phyloP scores from a whole-genome alignment of 352 stramenopile species.

The Pseudoperonospora humuli region DNA sequence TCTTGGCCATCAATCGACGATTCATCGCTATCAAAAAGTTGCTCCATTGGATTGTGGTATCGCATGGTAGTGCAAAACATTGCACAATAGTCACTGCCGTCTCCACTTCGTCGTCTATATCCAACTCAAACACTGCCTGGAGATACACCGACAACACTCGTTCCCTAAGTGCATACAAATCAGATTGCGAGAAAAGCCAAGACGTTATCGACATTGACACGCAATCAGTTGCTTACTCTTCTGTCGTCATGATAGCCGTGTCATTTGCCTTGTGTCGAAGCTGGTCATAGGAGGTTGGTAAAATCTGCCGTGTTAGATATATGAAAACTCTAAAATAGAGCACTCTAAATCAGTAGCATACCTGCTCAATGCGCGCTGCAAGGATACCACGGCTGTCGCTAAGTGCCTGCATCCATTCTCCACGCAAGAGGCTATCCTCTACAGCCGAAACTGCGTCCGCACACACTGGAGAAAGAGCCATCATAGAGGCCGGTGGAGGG shows the following conservation, averaged over 20 bases:
- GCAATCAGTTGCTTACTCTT: constrained; percentile 15
- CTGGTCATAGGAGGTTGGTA: constrained; percentile 1
- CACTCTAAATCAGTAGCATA: background rate
- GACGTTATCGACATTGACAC: background rate
- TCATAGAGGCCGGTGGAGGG: no score
- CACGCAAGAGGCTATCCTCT: constrained; percentile 51
- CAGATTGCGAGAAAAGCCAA: background rate
- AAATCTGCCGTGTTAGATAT: background rate
- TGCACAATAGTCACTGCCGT: constrained; percentile 30
- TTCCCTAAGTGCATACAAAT: constrained; percentile 25
- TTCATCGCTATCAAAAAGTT: constrained; percentile 66
- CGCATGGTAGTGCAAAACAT: constrained; percentile 37
- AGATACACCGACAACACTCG: constrained; percentile 58
- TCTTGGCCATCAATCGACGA: constrained; percentile 19
- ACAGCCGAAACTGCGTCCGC: constrained; percentile 22
- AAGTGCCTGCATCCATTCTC: constrained; percentile 50
- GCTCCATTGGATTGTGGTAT: constrained; percentile 42
- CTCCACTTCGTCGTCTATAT: constrained; percentile 45
- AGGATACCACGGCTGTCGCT: constrained; percentile 40
- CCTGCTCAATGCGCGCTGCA: constrained; percentile 22
- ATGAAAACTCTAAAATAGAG: background rate
- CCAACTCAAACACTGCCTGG: constrained; percentile 56
- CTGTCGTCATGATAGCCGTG: constrained; percentile 6
- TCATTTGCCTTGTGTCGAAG: constrained; percentile 7
- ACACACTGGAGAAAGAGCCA: constrained; percentile 3